Conservation (phyloP, 768 basidiomycete genomes). For the Rhodocollybia butyracea region DNA sequence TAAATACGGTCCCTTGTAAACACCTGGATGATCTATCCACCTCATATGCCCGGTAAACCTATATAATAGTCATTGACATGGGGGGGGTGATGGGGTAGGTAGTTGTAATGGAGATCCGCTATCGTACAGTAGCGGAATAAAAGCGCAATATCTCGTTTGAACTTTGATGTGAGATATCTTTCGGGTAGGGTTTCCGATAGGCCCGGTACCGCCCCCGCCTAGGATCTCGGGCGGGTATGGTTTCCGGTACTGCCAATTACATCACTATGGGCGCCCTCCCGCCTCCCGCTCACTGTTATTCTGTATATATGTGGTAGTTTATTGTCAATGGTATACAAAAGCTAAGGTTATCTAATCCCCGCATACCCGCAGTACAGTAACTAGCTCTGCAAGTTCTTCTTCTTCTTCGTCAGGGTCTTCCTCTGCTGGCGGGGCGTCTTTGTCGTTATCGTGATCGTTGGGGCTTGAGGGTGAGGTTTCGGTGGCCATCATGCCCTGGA, state of each 20-base stretch:
- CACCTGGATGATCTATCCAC: too few relatives aligned
- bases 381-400: not conserved
- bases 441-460: not conserved
- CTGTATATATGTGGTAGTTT: not conserved
- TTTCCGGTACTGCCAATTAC: not conserved
- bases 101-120: not conserved
- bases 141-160: not conserved
- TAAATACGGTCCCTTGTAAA: too few relatives aligned
- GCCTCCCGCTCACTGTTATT: not conserved
- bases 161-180: not conserved
- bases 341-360: not conserved
- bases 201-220: not conserved
- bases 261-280: not conserved
- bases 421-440: not conserved
- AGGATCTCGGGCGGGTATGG: too few relatives aligned
- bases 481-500: not conserved
- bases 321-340: not conserved
- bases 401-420: not conserved
- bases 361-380: not conserved
- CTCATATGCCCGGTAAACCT: not conserved
- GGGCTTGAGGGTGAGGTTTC: not conserved
- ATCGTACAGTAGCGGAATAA: not conserved
- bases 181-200: not conserved
- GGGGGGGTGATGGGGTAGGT: not conserved
- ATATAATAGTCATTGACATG: not conserved